A percentile compares a stretch with the other conserved stretches of the same genome.
phyloP scores from a whole-genome alignment of 139 green algal genomes.

The Chlorella sp. region DNA sequence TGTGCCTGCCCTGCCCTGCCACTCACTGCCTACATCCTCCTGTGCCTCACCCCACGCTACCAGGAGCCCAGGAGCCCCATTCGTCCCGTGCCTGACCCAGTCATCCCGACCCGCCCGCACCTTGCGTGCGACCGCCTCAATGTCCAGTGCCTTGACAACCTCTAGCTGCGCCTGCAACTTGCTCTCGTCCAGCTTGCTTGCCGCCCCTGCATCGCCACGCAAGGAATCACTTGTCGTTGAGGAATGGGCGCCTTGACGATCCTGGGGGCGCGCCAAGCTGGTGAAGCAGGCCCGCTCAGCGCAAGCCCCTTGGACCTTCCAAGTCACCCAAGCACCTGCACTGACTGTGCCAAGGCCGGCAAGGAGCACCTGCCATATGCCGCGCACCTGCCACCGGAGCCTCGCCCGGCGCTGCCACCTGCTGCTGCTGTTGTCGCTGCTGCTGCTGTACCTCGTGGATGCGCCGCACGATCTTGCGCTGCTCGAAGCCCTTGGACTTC shows the following conservation, averaged over 20 bases:
- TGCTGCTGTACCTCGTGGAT: neutral
- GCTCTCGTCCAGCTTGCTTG: neutral
- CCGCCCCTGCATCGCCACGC: neutral
- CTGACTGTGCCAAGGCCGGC: neutral
- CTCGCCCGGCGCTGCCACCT: neutral
- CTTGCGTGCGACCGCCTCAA: neutral
- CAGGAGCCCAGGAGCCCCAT: too few species aligned
- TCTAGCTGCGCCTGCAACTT: neutral
- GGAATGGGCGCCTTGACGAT: neutral
- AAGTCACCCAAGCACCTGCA: neutral
- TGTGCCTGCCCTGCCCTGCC: too few species aligned
- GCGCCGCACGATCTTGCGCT: neutral
- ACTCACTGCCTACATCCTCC: too few species aligned
- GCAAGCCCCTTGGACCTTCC: neutral
- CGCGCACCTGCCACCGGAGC: too few species aligned
- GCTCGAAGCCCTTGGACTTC: neutral
- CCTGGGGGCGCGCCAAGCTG: neutral
- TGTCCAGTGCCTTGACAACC: neutral
- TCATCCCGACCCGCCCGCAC: neutral
- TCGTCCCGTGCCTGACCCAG: too few species aligned
- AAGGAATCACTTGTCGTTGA: neutral
- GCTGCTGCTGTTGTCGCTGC: neutral
- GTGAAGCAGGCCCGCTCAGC: neutral
- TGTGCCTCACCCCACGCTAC: too few species aligned
- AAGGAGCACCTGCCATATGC: too few species aligned